Conservation (phyloP, 2,329 filamentous ascomycete species). For the Tolypocladium paradoxum region DNA sequence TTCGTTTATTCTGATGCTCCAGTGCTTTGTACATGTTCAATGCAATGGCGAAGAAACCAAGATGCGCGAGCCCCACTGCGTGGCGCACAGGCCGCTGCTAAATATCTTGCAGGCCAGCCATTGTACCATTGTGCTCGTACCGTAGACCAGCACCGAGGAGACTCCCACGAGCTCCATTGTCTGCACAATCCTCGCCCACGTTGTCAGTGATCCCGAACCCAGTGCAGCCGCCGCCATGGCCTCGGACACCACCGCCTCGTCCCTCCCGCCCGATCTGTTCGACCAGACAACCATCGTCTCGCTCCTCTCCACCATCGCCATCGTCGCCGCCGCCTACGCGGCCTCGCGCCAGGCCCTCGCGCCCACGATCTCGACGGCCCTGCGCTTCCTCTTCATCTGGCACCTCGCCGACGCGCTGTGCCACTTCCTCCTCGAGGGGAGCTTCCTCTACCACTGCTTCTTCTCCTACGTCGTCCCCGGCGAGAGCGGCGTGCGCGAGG, state of each 20-base stretch:
- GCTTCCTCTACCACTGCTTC: conserved; percentile 90
- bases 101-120: too few relatives aligned
- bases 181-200: not conserved
- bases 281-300: conserved; percentile 50
- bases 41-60: not conserved
- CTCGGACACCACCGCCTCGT: conserved; percentile 7
- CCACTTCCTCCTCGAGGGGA: conserved; percentile 84
- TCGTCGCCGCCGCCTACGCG: conserved; percentile 37
- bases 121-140: not conserved
- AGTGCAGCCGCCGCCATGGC: conserved; percentile 3
- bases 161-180: not conserved
- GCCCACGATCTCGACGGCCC: conserved; percentile 38
- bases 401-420: conserved; percentile 87
- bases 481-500: conserved; percentile 15
- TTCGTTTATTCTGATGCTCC: not conserved
- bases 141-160: not conserved
- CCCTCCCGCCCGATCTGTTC: conserved; percentile 44
- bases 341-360: conserved; percentile 38
- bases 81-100: not conserved
- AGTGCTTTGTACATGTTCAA: not conserved
- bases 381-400: conserved; percentile 83
- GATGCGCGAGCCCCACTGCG: not conserved
- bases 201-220: not conserved
- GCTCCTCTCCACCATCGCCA: conserved; percentile 42
- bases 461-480: conserved; percentile 41